Base-by-base conservation (phyloP, 2,329 filamentous ascomycete genomes). In the Mariannaea elegans region DNA sequence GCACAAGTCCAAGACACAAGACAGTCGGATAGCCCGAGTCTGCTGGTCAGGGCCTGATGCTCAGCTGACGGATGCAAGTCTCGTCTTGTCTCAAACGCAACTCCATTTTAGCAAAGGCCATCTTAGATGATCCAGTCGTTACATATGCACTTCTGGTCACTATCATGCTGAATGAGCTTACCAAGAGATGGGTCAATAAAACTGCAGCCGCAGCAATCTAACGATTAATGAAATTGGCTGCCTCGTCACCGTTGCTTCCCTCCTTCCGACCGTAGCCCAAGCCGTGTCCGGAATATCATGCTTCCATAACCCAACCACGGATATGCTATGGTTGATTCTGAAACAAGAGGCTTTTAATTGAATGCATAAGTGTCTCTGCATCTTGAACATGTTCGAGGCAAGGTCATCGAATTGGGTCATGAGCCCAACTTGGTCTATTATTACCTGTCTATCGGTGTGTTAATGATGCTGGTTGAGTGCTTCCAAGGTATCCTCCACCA, bases 201-300 rank as follows among this genome's bases (percentile, higher is more conserved):
- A 42, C 52, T 48, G 44, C 52, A 47, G 23, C 45, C 39, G 39
- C 34, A 12, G 32, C 31, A 49, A 59, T 55, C 44, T 49, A 44
- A 44, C 36, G 49, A 36, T 47, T 55, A 19, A 21, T 49, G 44
- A 59, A 45, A 59, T 32, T 12, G 44, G 27, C 16, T 32, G 19
- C 32, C 23, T 23, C 29, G 7, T 39, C 29, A n/a, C 31, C 18
- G 19, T 10, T 45, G 29, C 12, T 8, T 32, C 21, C 18, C 49
- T 18, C 44, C 24, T 38, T 42, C 29, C 34, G 23, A n/a, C 41
- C 32, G 39, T 31, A 32, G 27, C 9, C 21, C 8, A 18, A 10
- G 29, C 31, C 19, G 53, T 39, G 34, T 31, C 31, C 41, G 10
- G 45, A 16, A 48, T 23, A 2, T n/a, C 12, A 36, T 21, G 16